Evolutionary conservation across 176 grass and related monocot species (phyloP).

Genomic region (Oryza officinalis): DNA sequence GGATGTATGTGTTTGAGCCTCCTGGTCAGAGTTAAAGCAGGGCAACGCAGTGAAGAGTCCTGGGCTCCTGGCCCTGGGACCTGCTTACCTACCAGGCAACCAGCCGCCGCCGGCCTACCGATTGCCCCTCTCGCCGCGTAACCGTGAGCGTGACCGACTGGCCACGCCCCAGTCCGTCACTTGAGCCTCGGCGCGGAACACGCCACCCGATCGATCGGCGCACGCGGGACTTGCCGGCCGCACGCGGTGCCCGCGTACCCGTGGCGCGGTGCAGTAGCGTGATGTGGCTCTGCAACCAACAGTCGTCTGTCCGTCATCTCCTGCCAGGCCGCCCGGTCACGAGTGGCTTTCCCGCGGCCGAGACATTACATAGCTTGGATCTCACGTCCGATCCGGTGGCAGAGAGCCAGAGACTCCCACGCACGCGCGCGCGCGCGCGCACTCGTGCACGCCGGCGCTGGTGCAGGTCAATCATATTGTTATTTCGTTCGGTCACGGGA

Average conservation of each 20-base stretch:
- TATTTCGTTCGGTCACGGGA: not conserved
- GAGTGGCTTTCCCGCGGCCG: not conserved
- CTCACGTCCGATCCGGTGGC: not conserved
- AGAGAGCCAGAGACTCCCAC: not conserved
- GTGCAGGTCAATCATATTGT: not conserved
- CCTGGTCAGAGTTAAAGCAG: too few species aligned
- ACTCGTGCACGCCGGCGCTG: too few species aligned
- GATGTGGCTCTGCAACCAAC: not conserved
- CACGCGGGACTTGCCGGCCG: constrained; percentile 4
- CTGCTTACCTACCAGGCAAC: too few species aligned
- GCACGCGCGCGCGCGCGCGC: not conserved
- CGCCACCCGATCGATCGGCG: constrained; percentile 1
- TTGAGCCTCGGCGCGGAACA: not conserved
- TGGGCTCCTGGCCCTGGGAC: too few species aligned
- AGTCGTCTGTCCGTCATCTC: not conserved
- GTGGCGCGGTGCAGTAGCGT: not conserved
- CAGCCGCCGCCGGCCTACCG: not conserved
- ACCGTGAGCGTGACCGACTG: not conserved
- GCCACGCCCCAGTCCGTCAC: not conserved
- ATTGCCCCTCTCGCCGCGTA: not conserved
- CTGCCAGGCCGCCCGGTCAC: not conserved
- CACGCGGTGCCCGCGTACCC: not conserved
- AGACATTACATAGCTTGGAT: not conserved
- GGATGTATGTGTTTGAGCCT: too few species aligned
- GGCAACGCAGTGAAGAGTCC: too few species aligned